Conservation (phyloP, 2,329 filamentous ascomycete species). For the Colletotrichum simmondsii region DNA sequence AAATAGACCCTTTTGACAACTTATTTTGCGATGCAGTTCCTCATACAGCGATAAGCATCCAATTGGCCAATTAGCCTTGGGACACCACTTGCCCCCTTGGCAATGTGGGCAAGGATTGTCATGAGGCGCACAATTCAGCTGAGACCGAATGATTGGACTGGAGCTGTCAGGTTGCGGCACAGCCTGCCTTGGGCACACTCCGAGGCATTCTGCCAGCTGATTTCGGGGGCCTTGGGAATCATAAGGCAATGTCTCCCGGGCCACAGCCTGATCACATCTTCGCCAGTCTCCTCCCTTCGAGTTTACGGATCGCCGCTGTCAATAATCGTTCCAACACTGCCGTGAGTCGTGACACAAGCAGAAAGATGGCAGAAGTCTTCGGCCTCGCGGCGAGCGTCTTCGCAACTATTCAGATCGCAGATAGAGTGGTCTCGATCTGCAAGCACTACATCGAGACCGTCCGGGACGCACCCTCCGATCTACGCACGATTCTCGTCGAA, state of each 20-base stretch:
- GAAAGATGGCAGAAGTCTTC: neutral
- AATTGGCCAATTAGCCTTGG: too few relatives aligned
- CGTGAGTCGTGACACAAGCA: too few relatives aligned
- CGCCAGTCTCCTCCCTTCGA: neutral
- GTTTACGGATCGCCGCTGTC: too few relatives aligned
- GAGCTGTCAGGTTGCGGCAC: neutral
- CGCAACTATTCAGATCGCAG: neutral
- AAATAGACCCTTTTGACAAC: neutral
- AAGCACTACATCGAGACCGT: conserved; percentile 4
- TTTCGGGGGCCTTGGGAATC: neutral
- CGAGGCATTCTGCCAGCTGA: neutral
- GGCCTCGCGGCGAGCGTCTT: neutral
- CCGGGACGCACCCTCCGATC: neutral
- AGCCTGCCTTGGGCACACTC: neutral
- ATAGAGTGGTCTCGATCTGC: neutral
- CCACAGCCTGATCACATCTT: neutral
- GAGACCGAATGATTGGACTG: neutral
- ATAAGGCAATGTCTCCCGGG: neutral
- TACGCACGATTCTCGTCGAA: neutral
- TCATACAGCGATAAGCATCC: too few relatives aligned
- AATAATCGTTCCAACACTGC: neutral
- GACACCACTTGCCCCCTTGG: too few relatives aligned
- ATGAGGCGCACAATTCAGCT: neutral
- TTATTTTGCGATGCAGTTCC: too few relatives aligned
- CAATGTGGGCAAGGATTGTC: too few relatives aligned